Base-by-base conservation (phyloP, 345 rosid species). In the Pseudoturritis turrita region DNA sequence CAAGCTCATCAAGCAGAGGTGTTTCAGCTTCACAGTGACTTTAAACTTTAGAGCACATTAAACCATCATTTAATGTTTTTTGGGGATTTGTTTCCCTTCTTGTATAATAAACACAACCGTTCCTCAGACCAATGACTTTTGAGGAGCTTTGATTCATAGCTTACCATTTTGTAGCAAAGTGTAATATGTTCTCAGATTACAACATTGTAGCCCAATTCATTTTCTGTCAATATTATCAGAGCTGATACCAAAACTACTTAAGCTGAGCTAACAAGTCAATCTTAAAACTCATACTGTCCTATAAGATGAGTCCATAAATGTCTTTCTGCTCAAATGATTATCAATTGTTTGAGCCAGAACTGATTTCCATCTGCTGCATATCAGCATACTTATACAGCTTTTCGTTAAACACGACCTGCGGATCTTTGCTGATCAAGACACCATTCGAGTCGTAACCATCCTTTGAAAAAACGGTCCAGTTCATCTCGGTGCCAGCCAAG, bases 401-500 rank as follows among this genome's bases (percentile, higher is more conserved):
- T 9, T 76, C 65, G 47, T 85, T 82, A 65, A 95, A 86, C 84
- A 82, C 15, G 26, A 95, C 85, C 72, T 84, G 96, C 0, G 89
- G 96, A 79, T 89, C 97, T 80, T 89, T 91, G 37, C 72, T 40
- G 19, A 80, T 78, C 83, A 91, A 77, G 62, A 54, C 78, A 21
- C 92, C 96, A 35, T 72, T 79, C 22, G 79, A 86, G 43, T 83
- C 82, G 26, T 86, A 91, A 55, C 71, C 84, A 72, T 91, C 89
- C 36, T 80, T 91, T 81, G 88, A 65, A 55, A 91, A 89, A 71
- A 87, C 96, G 0, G 76, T 86, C 97, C 97, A 91, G 57, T 94
- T 91, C 97, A 94, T 94, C 89, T 91, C 96, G 1, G 96, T 89
- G 22, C 98, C 96, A 0, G 97, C 98, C 80, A 94, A 86, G 73